Evolutionary conservation across 2,329 filamentous ascomycete species (phyloP), one percentile per base, ranked within the genome.

Genomic region (Pseudogymnoascus sp.): DNA sequence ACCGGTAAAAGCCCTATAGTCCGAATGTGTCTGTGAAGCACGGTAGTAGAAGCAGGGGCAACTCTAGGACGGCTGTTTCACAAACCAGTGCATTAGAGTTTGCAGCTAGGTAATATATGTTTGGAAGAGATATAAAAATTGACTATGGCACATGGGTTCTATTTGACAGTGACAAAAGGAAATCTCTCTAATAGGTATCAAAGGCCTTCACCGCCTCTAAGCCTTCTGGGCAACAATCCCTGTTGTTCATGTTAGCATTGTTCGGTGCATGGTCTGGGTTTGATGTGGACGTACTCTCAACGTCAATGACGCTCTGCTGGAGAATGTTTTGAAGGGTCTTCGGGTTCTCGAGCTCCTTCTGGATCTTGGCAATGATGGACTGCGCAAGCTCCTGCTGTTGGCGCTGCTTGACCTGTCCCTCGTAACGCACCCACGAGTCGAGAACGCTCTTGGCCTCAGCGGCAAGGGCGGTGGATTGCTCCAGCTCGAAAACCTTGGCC

Each of bases 401-500:
- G 78, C 95, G 89, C 83, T 93, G 89, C 90, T 98, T 99, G 75
- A 99, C 93, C 84, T 98, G 95, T 73, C 90, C 83, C 84, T 99
- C 95, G 80, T 99, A 99, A 77, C 95, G 90, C 69, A 98, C 93
- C 96, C 95, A 99, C 64, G 92, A 97, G 78, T 99, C 95, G 69
- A 99, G 88, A 65, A 98, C 95, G 66, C 84, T 75, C 89, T 97
- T 99, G 75, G 93, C 93, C 85, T 99, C 95, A 68, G 86, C 82
- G 65, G 92, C 92, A 70, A 99, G 84, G 72, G 92, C 90, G 66
- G 93, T 97, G 82, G 88, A 89, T 82, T 99, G 95, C 86, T 98
- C 92, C 71, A 98, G 87, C 85, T 98, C 92, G 81, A 89, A 99
- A 69, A 92, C 93, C 86, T 98, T 80, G 71, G 93, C 89, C 86